Evolutionary conservation across 768 basidiomycete genomes (phyloP).

Genomic region (Leucocoprinus sp.): DNA sequence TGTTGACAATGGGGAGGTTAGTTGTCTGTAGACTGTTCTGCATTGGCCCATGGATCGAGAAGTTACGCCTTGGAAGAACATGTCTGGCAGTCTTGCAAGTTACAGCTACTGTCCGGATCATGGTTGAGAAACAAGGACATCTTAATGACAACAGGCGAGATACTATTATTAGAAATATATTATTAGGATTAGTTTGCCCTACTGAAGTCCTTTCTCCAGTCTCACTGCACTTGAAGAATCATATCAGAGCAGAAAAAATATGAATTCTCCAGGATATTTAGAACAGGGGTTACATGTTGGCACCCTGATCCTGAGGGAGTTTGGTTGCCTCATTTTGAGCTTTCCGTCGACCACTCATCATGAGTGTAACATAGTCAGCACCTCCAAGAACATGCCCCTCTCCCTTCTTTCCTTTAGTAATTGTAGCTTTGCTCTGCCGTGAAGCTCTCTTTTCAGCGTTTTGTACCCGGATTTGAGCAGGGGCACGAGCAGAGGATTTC

Average conservation of each 20-base stretch:
- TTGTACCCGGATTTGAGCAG: conserved; percentile 30
- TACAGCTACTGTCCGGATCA: conserved; percentile 25
- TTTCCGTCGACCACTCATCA: conserved; percentile 65
- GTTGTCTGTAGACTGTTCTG: conserved; percentile 30
- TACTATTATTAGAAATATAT: no score
- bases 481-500: conserved; percentile 21
- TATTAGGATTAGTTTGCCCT: no score
- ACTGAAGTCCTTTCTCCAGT: no score
- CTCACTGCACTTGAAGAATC: no score
- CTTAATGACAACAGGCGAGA: no score
- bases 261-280: no score
- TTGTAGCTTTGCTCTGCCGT: conserved; percentile 35
- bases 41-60: conserved; percentile 10
- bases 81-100: conserved; percentile 6
- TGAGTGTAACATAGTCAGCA: conserved; percentile 67
- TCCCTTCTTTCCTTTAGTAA: conserved; percentile 16
- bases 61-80: conserved; percentile 5
- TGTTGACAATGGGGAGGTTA: conserved; percentile 56
- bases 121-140: conserved; percentile 19
- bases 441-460: conserved; percentile 41
- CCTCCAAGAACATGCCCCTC: conserved; percentile 52
- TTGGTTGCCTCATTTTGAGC: conserved; percentile 61
- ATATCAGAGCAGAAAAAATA: no score
- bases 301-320: conserved; percentile 30
- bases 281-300: background rate